Base-by-base conservation (phyloP, 495 filamentous ascomycete species). In the Daldinia decipiens region DNA sequence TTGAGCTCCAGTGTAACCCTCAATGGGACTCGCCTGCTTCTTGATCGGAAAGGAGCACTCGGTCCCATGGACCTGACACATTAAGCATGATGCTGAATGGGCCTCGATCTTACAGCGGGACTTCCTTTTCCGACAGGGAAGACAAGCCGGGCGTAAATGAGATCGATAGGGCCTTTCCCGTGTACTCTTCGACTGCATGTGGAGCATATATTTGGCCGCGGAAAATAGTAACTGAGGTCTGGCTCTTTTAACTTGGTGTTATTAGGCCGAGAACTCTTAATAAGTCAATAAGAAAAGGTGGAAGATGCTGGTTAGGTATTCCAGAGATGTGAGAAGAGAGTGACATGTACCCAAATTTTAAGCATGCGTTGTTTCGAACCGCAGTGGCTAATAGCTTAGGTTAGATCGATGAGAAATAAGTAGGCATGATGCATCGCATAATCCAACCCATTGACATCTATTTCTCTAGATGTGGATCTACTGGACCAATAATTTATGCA, bases 91-190 rank as follows among this genome's bases (percentile, higher is more conserved):
- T 24, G 32, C 27, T 1, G 38, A 55, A 11, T 64, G 51, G 31
- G 26, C n/a, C 17, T 64, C 50, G 21, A 64, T 45, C n/a, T 64
- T 64, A 17, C 61, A 64, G 50, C 61, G 61, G 24, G 61, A 64
- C n/a, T 64, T 64, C 12, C 61, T 55, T 45, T 56, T 64, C 38
- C 61, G 61, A 27, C 61, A 64, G 21, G 61, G 51, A 21, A 55
- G 51, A 64, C 61, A 64, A 15, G 51, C 61, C 1, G 61, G 61
- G 19, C 36, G 61, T 34, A 64, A 56, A 36, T 64, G 61, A 24
- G 51, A 64, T 38, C 50, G 27, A 11, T 64, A 64, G 6, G 51
- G 51, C 7, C 61, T 51, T 45, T 56, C 61, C 19, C 6, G 24
- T 45, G 36, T 6, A 17, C n/a, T 40, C 5, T 6, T 15, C 13